Base-by-base conservation (phyloP, 805 yeast genomes). In the Metschnikowia reukaufii region DNA sequence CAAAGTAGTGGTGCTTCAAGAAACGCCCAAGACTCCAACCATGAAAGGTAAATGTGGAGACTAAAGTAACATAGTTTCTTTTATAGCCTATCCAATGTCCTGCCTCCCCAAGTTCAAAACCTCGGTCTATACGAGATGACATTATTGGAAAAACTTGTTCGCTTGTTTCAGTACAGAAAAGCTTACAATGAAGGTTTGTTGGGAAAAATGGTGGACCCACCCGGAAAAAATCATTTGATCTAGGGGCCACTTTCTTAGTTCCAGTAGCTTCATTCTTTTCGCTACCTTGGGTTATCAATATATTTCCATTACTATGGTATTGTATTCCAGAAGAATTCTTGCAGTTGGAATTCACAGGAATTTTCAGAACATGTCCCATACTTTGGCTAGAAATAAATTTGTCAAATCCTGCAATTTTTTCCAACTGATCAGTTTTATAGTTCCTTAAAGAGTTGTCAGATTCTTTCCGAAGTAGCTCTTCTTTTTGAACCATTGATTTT, bases 51-150 rank as follows among this genome's bases (percentile, higher is more conserved):
- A 82, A 83, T 0, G 84, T 58, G 1, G 83, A 72, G 1, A 83
- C 86, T 43, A 83, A 63, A 0, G 88, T 78, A 58, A 83, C 79
- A 61, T 83, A 84, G 54, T 83, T 83, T 55, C 88, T 67, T 57
- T 83, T 83, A 60, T 83, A 83, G 0, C 88, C 88, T 6, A 83
- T 77, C 88, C 89, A 84, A 44, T 55, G 49, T 6, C 49, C 52
- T 1, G 53, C 47, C 16, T 47, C 35, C 7, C 50, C 47, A 12
- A 45, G 39, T 25, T 61, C 62, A 35, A 61, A 59, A 4, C 65
- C 65, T 4, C 64, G 51, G 42, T 61, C 65, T 12, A 61, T 50
- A 10, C 65, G 55, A 3, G 62, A 59, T 4, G 42, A 15, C 12
- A 60, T 47, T 9, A 31, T n/a, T 0, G 54, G 53, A 16, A 39